A percentile compares a stretch with the other conserved stretches of the same genome.
Evolutionary conservation across 2,329 filamentous ascomycete species (phyloP).

Genomic region (Phaeomoniella chlamydospora): DNA sequence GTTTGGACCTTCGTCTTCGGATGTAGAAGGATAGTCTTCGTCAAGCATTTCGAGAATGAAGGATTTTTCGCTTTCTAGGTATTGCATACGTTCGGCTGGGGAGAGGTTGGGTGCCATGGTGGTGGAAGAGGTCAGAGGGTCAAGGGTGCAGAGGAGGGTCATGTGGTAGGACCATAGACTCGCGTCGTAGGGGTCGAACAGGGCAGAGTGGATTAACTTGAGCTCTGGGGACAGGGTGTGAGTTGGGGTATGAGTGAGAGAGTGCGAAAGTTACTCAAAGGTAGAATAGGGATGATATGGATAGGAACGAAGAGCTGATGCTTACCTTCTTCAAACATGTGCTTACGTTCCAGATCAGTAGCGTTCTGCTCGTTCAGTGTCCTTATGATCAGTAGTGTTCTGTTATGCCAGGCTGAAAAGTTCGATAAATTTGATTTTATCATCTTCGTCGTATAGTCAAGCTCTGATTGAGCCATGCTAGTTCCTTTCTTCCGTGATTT

Average conservation of each 20-base stretch:
- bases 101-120: slow-evolving; percentile 53
- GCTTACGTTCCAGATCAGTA: slow-evolving; percentile 44
- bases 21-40: slow-evolving; percentile 60
- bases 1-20: slow-evolving; percentile 77
- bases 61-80: slow-evolving; percentile 58
- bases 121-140: slow-evolving; percentile 31
- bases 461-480: slow-evolving; percentile 66
- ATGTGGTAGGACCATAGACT: slow-evolving; percentile 97
- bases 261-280: not conserved
- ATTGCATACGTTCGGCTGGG: slow-evolving; percentile 45
- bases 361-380: slow-evolving; percentile 59
- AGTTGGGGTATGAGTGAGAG: not conserved
- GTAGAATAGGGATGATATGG: not conserved
- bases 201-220: slow-evolving; percentile 55
- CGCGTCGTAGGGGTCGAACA: slow-evolving; percentile 88
- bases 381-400: slow-evolving; percentile 67
- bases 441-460: slow-evolving; percentile 83
- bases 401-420: slow-evolving; percentile 93
- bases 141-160: slow-evolving; percentile 60
- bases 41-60: slow-evolving; percentile 54
- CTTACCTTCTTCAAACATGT: slow-evolving; percentile 58
- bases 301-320: not conserved
- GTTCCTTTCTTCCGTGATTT: slow-evolving; percentile 26
- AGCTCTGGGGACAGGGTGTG: slow-evolving; percentile 45
- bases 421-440: slow-evolving; percentile 76